Evolutionary conservation across 257 asterid genomes (phyloP).

Genomic region (Verbascum thapsus): DNA sequence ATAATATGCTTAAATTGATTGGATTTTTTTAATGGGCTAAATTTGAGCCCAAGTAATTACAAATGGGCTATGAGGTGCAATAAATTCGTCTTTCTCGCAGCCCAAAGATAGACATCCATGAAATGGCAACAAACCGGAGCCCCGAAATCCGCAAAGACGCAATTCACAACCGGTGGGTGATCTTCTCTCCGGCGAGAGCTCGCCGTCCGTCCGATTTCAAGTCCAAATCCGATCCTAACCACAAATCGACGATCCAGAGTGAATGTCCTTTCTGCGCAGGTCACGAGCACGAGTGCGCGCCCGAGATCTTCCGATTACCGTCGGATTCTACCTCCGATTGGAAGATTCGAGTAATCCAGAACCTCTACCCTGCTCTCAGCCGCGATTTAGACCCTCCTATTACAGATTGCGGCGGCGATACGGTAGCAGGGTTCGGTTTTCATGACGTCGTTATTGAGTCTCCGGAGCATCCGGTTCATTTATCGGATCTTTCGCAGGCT

Average conservation of each 20-base stretch:
- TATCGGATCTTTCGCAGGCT: conserved; percentile 59
- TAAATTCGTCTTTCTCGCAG: too few relatives aligned
- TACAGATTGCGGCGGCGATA: conserved; percentile 35
- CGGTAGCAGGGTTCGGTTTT: conserved; percentile 74
- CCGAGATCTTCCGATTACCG: conserved; percentile 84
- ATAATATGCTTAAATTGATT: too few relatives aligned
- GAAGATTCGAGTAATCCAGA: conserved; percentile 81
- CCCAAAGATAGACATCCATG: conserved; percentile 6
- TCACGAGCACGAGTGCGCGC: conserved; percentile 93
- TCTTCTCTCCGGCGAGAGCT: conserved; percentile 89
- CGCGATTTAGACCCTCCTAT: conserved; percentile 45
- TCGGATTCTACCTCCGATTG: conserved; percentile 62
- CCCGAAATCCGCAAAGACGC: conserved; percentile 86
- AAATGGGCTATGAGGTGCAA: too few relatives aligned
- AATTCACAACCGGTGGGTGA: conserved; percentile 77
- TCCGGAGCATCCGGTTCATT: conserved; percentile 72
- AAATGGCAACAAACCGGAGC: conserved; percentile 49
- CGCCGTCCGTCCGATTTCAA: conserved; percentile 94
- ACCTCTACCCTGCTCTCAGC: conserved; percentile 85
- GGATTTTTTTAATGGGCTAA: neutral
- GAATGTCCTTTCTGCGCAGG: conserved; percentile 88
- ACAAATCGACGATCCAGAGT: conserved; percentile 33
- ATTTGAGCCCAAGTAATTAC: neutral
- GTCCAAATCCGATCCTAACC: conserved; percentile 50
- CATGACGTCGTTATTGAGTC: conserved; percentile 96